Percentiles rank a stretch among this genome's conserved stretches.
Conservation (phyloP, 495 filamentous ascomycete genomes). For the Aspergillus indologenus region DNA sequence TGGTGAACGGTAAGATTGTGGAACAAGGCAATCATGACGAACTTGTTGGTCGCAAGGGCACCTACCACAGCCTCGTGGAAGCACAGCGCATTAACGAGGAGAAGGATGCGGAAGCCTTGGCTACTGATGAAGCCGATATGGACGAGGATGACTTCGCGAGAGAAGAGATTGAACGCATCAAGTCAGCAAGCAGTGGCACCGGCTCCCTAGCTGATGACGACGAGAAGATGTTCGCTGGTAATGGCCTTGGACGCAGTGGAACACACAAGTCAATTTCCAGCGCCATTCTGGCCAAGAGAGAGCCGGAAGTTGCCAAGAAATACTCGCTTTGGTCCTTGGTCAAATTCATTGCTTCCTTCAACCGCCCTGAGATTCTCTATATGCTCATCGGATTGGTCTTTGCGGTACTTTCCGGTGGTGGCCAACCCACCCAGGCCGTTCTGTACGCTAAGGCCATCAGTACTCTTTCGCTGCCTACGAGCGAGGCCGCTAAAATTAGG, state of each 20-base stretch:
- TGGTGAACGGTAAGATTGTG: conserved; percentile 78
- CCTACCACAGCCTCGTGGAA: conserved; percentile 75
- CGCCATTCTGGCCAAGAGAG: conserved; percentile 56
- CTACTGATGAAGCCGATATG: conserved; percentile 28
- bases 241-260: conserved; percentile 45
- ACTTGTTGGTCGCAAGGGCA: conserved; percentile 55
- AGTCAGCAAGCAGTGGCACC: conserved; percentile 32
- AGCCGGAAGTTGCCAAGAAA: conserved; percentile 44
- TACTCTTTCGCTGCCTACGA: conserved; percentile 53
- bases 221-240: conserved; percentile 17
- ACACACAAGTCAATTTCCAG: conserved; percentile 73
- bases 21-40: conserved; percentile 83
- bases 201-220: conserved; percentile 20
- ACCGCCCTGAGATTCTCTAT: conserved; percentile 64
- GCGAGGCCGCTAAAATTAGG: conserved; percentile 50
- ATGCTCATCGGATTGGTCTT: conserved; percentile 78
- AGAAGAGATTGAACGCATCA: conserved; percentile 27
- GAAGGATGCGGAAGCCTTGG: conserved; percentile 49
- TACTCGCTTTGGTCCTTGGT: conserved; percentile 82
- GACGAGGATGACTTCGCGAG: conserved; percentile 30
- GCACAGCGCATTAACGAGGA: conserved; percentile 73
- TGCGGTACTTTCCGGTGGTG: conserved; percentile 76
- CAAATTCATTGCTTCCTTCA: conserved; percentile 80
- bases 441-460: conserved; percentile 88
- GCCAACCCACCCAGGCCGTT: conserved; percentile 82